Conservation (phyloP, 345 rosid species). For the Populus tremula region DNA sequence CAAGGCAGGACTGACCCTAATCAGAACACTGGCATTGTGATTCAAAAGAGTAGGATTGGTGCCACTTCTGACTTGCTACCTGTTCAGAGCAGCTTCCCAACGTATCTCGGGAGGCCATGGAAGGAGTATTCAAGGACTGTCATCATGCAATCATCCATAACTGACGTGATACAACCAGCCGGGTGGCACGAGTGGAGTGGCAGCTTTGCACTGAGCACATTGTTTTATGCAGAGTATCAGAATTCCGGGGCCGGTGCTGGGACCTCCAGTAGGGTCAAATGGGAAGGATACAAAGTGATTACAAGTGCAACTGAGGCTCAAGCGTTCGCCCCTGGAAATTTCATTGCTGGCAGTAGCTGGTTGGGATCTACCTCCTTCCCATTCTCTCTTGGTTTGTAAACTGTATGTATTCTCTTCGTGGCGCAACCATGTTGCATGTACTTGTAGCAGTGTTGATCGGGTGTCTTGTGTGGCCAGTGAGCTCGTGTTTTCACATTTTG, state of each 20-base stretch:
- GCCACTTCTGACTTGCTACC: constrained; percentile 64
- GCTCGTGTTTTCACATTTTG: background rate
- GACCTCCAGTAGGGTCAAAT: constrained; percentile 61
- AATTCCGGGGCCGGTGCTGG: constrained; percentile 74
- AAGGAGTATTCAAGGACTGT: constrained; percentile 85
- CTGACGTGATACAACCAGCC: constrained; percentile 54
- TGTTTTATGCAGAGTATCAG: constrained; percentile 66
- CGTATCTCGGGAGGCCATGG: constrained; percentile 92
- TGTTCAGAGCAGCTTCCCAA: constrained; percentile 53
- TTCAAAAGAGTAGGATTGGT: constrained; percentile 75
- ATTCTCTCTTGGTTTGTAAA: constrained; percentile 57
- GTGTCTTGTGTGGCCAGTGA: background rate
- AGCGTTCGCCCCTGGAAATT: constrained; percentile 44
- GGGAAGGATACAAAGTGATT: constrained; percentile 70
- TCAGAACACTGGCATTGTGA: constrained; percentile 91
- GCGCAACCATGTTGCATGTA: background rate
- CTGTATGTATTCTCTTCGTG: too few relatives aligned
- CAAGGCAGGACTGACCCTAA: constrained; percentile 85
- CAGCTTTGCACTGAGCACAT: constrained; percentile 56
- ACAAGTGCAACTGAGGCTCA: constrained; percentile 56
- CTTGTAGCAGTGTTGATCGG: background rate
- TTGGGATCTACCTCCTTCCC: constrained; percentile 74
- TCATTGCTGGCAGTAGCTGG: constrained; percentile 70
- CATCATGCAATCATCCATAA: constrained; percentile 67
- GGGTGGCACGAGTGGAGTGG: constrained; percentile 91